Evolutionary conservation across 768 basidiomycete genomes (phyloP).

Genomic region (Clitopilus passeckerianus): DNA sequence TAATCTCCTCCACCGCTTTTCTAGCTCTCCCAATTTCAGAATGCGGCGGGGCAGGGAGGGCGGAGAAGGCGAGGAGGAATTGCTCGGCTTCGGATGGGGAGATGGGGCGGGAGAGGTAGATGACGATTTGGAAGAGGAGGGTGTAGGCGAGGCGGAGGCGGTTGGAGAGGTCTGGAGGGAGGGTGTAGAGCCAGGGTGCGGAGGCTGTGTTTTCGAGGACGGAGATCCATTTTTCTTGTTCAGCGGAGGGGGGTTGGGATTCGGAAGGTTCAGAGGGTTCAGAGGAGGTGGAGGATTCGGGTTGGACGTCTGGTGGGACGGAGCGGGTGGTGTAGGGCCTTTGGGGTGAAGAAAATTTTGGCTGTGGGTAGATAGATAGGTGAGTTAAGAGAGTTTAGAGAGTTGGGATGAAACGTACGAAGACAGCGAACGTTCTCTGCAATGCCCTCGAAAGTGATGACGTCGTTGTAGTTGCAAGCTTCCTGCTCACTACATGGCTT

Average conservation of each 20-base stretch:
- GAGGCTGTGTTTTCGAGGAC: conserved; percentile 16
- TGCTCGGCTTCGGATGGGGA: background rate
- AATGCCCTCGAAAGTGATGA: background rate
- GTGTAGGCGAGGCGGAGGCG: conserved; percentile 16
- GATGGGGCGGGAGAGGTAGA: conserved; percentile 18
- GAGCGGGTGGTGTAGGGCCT: background rate
- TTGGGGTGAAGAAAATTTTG: too few species aligned
- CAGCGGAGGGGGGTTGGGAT: background rate
- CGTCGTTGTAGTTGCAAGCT: too few species aligned
- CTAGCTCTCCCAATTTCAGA: conserved; percentile 22
- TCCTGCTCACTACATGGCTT: background rate
- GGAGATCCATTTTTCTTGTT: conserved; percentile 13
- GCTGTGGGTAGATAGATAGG: background rate
- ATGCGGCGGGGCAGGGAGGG: conserved; percentile 14
- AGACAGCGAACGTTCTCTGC: background rate
- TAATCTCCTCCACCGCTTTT: conserved; percentile 12
- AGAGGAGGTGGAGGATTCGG: background rate
- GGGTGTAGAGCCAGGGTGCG: conserved; percentile 16
- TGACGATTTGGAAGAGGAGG: conserved; percentile 18
- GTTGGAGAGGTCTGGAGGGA: conserved; percentile 9
- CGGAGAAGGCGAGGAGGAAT: conserved; percentile 11
- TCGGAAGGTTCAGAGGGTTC: background rate
- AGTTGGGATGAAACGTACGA: background rate
- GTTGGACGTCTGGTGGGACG: background rate
- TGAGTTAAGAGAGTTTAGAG: background rate